Percentiles rank a stretch among this genome's conserved stretches.
Conservation (phyloP, 306 rosid species). For the Vigna mungo region DNA sequence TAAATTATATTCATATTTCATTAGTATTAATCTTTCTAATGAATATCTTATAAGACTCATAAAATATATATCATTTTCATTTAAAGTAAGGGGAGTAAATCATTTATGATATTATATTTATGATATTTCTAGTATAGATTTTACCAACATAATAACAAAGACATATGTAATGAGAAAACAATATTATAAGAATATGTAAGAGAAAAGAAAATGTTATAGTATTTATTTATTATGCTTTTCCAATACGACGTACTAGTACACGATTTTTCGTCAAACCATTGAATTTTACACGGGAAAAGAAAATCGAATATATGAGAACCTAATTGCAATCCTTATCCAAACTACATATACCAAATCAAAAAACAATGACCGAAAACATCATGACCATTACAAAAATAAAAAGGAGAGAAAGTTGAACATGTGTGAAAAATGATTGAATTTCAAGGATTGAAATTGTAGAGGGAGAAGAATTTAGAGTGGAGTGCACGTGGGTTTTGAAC, state of each 20-base stretch:
- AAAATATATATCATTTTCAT: too few species aligned
- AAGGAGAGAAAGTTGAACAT: not conserved
- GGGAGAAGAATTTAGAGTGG: conserved; percentile 28
- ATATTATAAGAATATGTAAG: not conserved
- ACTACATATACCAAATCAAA: conserved; percentile 10
- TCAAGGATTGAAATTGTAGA: conserved; percentile 17
- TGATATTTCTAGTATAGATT: too few species aligned
- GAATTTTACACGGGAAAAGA: not conserved
- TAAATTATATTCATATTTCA: too few species aligned
- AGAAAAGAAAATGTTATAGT: not conserved
- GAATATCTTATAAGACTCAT: too few species aligned
- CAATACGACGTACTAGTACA: not conserved
- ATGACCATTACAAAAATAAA: not conserved
- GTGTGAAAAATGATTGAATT: not conserved
- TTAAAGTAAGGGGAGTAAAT: too few species aligned
- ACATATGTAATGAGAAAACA: not conserved
- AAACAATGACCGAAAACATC: conserved; percentile 5
- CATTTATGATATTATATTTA: too few species aligned
- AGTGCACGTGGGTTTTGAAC: conserved; percentile 54
- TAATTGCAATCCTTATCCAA: conserved; percentile 48
- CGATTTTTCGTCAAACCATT: conserved; percentile 28
- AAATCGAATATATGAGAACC: not conserved
- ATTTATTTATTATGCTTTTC: not conserved
- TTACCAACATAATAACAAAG: too few species aligned
- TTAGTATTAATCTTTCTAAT: too few species aligned